phyloP scores from a whole-genome alignment of 2,329 filamentous ascomycete genomes.

The Plectosphaerella cucumerina region DNA sequence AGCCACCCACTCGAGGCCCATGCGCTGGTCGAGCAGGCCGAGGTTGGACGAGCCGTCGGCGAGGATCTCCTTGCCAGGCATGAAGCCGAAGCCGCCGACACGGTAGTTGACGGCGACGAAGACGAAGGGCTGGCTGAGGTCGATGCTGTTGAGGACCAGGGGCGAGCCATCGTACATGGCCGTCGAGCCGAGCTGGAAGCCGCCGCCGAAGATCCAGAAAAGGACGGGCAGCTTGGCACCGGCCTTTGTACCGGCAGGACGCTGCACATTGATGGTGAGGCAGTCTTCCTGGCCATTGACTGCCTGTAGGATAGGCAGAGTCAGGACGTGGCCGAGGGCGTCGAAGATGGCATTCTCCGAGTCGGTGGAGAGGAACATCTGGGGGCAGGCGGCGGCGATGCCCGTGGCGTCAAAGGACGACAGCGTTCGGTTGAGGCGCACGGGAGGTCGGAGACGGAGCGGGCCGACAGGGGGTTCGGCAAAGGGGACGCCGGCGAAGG shows the following conservation, averaged over 20 bases:
- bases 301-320: slow-evolving; percentile 53
- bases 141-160: slow-evolving; percentile 40
- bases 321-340: slow-evolving; percentile 44
- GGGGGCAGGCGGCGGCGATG: slow-evolving; percentile 61
- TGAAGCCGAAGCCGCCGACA: slow-evolving; percentile 68
- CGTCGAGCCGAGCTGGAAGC: slow-evolving; percentile 51
- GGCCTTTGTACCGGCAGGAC: slow-evolving; percentile 51
- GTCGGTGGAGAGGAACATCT: slow-evolving; percentile 59
- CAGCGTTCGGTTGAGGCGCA: slow-evolving; percentile 50
- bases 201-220: slow-evolving; percentile 69
- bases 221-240: slow-evolving; percentile 59
- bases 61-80: slow-evolving; percentile 64
- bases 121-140: slow-evolving; percentile 59
- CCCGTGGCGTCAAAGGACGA: slow-evolving; percentile 60
- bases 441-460: slow-evolving; percentile 66
- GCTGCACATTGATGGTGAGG: slow-evolving; percentile 55
- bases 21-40: slow-evolving; percentile 68
- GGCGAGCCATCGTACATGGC: slow-evolving; percentile 48
- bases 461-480: slow-evolving; percentile 64
- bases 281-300: slow-evolving; percentile 60
- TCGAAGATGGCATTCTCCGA: slow-evolving; percentile 32
- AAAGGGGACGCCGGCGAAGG: slow-evolving; percentile 72
- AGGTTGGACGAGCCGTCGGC: slow-evolving; percentile 65
- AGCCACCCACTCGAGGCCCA: slow-evolving; percentile 71
- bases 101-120: slow-evolving; percentile 79